Evolutionary conservation across 768 basidiomycete genomes (phyloP).

Genomic region (Sarcomyxa edulis): DNA sequence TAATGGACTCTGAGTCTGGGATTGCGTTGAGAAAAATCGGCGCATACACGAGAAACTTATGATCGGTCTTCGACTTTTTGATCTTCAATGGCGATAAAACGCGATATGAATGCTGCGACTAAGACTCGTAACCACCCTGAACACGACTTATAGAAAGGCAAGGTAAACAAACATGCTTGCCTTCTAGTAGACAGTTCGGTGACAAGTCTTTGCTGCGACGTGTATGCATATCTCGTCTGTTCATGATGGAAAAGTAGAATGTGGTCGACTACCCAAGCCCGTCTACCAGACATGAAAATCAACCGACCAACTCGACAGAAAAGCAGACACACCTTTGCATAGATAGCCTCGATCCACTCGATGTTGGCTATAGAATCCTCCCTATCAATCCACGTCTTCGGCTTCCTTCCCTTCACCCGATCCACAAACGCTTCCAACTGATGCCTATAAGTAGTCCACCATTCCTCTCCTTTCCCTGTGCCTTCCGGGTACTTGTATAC

Average conservation of each 20-base stretch:
- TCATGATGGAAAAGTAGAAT: conserved; percentile 3
- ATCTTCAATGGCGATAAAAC: too few relatives aligned
- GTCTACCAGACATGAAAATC: background rate
- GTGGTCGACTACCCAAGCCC: conserved; percentile 8
- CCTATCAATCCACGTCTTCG: conserved; percentile 47
- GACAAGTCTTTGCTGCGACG: conserved; percentile 1
- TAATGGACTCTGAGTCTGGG: too few relatives aligned
- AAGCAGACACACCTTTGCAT: conserved; percentile 35
- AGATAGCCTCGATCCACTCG: conserved; percentile 53
- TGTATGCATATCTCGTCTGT: conserved; percentile 3
- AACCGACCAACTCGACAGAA: background rate
- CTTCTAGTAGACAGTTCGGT: conserved; percentile 1
- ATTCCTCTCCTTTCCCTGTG: conserved; percentile 39
- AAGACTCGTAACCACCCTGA: too few relatives aligned
- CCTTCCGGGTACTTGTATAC: conserved; percentile 37
- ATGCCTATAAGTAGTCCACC: conserved; percentile 54
- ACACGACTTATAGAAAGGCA: too few relatives aligned
- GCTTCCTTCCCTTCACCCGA: conserved; percentile 43
- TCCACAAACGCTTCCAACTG: conserved; percentile 66
- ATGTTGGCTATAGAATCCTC: conserved; percentile 55
- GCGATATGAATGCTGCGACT: too few relatives aligned
- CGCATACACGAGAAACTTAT: too few relatives aligned
- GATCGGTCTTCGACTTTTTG: too few relatives aligned
- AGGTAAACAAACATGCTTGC: background rate
- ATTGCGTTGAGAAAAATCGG: too few relatives aligned